phyloP scores from a whole-genome alignment of 495 filamentous ascomycete genomes.

The Aspergillus saccharolyticus region DNA sequence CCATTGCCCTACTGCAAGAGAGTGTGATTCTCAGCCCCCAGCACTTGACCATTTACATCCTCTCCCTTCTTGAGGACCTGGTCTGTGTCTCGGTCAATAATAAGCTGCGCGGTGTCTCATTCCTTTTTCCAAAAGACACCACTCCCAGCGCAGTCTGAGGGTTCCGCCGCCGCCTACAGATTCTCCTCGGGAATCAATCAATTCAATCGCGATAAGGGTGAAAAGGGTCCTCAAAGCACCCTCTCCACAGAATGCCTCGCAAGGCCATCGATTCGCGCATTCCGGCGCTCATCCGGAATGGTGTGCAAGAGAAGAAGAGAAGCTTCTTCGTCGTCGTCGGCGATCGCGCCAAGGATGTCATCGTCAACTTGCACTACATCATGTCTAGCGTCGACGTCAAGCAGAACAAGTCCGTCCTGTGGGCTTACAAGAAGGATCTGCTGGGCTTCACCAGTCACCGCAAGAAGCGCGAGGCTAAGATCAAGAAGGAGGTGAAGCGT shows the following conservation, averaged over 20 bases:
- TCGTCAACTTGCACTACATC: slow-evolving; percentile 91
- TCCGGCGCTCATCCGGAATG: slow-evolving; percentile 92
- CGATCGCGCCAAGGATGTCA: slow-evolving; percentile 94
- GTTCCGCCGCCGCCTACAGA: slow-evolving; percentile 2
- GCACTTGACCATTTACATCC: slow-evolving; percentile 3
- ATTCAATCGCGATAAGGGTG: background rate
- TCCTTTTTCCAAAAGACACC: background rate
- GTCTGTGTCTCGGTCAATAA: background rate
- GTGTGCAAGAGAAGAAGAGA: slow-evolving; percentile 92
- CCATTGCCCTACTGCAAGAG: background rate
- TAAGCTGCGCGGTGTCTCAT: background rate
- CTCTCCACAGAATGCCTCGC: slow-evolving; percentile 40
- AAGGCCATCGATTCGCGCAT: slow-evolving; percentile 83
- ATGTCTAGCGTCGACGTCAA: slow-evolving; percentile 85
- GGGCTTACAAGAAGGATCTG: slow-evolving; percentile 99
- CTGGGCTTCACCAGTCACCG: slow-evolving; percentile 93
- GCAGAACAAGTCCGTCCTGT: slow-evolving; percentile 93
- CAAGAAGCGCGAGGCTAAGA: slow-evolving; percentile 95
- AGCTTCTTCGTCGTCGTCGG: slow-evolving; percentile 97
- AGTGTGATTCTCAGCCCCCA: background rate
- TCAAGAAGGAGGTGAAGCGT: slow-evolving; percentile 96
- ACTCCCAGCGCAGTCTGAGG: background rate
- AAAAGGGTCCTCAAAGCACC: background rate
- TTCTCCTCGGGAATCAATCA: background rate
- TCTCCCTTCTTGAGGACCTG: slow-evolving; percentile 4